Conservation (phyloP, 176 grass and related monocot genomes). For the Guadua angustifolia region DNA sequence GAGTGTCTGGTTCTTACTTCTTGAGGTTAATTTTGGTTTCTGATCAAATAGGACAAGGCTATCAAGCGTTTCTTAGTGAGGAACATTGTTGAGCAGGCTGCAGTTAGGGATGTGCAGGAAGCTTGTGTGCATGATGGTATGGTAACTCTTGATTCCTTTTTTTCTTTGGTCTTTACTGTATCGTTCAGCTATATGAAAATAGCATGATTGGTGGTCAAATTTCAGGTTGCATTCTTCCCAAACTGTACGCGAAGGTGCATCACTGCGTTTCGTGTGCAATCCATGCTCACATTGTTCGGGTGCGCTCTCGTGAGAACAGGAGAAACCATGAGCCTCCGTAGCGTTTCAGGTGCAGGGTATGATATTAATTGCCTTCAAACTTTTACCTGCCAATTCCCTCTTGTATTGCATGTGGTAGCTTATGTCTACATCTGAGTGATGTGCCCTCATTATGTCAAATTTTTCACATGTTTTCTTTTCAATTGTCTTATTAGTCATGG, state of each 20-base stretch:
- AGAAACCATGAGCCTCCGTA: conserved; percentile 68
- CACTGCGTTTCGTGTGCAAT: conserved; percentile 73
- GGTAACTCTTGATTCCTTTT: background rate
- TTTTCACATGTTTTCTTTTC: no score
- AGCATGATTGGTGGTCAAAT: background rate
- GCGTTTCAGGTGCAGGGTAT: conserved; percentile 74
- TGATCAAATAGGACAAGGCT: conserved; percentile 80
- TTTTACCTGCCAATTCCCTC: no score
- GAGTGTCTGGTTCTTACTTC: no score
- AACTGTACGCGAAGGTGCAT: conserved; percentile 68
- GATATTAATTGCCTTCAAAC: no score
- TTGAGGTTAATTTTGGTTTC: no score
- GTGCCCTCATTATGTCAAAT: no score
- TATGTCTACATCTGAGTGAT: no score
- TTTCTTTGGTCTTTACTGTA: background rate
- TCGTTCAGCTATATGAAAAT: no score
- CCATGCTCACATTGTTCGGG: conserved; percentile 65
- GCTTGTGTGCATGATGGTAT: conserved; percentile 73
- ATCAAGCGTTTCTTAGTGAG: conserved; percentile 72
- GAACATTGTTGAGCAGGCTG: conserved; percentile 78
- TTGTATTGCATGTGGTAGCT: no score
- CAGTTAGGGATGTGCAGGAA: conserved; percentile 73
- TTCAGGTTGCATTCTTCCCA: conserved; percentile 63
- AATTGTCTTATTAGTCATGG: no score
- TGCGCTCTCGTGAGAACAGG: conserved; percentile 57